Percentiles rank a stretch among this genome's conserved stretches.
Conservation (phyloP, 129 eudicot species). For the Dittrichia graveolens region DNA sequence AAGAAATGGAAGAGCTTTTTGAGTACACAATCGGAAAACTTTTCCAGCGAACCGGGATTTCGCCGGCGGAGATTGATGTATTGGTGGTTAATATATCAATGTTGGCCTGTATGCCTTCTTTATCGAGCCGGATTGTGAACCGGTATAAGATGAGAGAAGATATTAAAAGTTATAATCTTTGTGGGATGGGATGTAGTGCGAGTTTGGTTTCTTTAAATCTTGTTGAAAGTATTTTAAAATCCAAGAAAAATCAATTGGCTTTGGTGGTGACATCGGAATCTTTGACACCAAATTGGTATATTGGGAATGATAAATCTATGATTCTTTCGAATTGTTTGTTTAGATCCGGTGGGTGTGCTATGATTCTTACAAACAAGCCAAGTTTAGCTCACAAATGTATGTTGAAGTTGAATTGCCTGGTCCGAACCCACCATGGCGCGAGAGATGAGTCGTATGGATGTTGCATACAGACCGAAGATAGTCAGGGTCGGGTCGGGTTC, state of each 20-base stretch:
- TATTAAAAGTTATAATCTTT: slow-evolving; percentile 65
- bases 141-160: slow-evolving; percentile 72
- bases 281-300: slow-evolving; percentile 76
- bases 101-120: slow-evolving; percentile 61
- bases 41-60: slow-evolving; percentile 36
- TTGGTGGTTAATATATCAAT: slow-evolving; percentile 82
- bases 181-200: slow-evolving; percentile 96
- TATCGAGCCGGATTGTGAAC: slow-evolving; percentile 60
- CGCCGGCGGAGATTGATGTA: slow-evolving; percentile 65
- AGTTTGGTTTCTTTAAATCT: slow-evolving; percentile 65
- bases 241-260: slow-evolving; percentile 46
- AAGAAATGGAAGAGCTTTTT: slow-evolving; percentile 53
- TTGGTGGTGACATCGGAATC: slow-evolving; percentile 83
- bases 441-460: slow-evolving; percentile 64
- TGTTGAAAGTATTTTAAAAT: slow-evolving; percentile 63
- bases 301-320: slow-evolving; percentile 81
- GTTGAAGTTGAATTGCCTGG: slow-evolving; percentile 66
- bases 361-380: slow-evolving; percentile 65
- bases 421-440: slow-evolving; percentile 80
- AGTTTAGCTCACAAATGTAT: slow-evolving; percentile 43
- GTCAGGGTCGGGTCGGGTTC: slow-evolving; percentile 56
- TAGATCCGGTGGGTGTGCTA: slow-evolving; percentile 73
- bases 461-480: slow-evolving; percentile 69
- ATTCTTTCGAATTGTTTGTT: slow-evolving; percentile 79
- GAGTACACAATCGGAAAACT: slow-evolving; percentile 38